Evolutionary conservation across 352 stramenopile genomes (phyloP).

Genomic region (Globisporangium lucens): DNA sequence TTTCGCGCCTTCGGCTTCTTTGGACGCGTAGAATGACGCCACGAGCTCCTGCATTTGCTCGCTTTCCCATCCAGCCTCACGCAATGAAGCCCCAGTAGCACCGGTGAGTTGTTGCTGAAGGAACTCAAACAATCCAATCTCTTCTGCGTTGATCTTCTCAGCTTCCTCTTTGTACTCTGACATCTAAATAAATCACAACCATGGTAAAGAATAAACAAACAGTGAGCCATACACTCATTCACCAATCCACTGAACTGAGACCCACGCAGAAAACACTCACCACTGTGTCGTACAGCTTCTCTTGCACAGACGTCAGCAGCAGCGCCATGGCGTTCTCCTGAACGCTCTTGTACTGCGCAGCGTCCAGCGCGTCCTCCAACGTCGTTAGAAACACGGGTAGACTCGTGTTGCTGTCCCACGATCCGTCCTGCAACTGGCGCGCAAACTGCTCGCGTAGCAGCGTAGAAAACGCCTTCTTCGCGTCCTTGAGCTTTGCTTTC

Average conservation of each 20-base stretch:
- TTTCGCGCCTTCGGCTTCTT: slow-evolving; percentile 14
- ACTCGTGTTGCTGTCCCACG: slow-evolving; percentile 46
- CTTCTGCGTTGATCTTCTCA: slow-evolving; percentile 16
- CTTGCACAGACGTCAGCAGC: slow-evolving; percentile 40
- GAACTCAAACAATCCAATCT: slow-evolving; percentile 29
- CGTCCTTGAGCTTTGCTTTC: slow-evolving; percentile 66
- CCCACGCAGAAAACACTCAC: slow-evolving; percentile 10
- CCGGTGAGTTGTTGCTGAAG: slow-evolving; percentile 27
- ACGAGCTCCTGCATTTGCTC: slow-evolving; percentile 10
- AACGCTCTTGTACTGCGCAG: slow-evolving; percentile 29
- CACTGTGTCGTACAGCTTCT: slow-evolving; percentile 53
- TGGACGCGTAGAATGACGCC: slow-evolving; percentile 10
- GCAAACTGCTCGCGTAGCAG: slow-evolving; percentile 46
- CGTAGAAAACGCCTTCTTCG: slow-evolving; percentile 48
- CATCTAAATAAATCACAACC: not conserved
- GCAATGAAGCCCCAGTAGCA: slow-evolving; percentile 13
- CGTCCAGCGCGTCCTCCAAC: slow-evolving; percentile 36
- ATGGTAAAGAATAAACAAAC: not conserved
- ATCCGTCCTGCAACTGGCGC: slow-evolving; percentile 23
- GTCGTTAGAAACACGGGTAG: slow-evolving; percentile 54
- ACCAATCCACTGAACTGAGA: not conserved
- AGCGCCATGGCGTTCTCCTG: slow-evolving; percentile 36
- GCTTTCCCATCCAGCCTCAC: slow-evolving; percentile 10
- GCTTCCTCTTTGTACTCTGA: slow-evolving; percentile 27
- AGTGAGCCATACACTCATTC: not conserved